Conservation (phyloP, 2,329 filamentous ascomycete genomes). For the Talaromyces sp. region DNA sequence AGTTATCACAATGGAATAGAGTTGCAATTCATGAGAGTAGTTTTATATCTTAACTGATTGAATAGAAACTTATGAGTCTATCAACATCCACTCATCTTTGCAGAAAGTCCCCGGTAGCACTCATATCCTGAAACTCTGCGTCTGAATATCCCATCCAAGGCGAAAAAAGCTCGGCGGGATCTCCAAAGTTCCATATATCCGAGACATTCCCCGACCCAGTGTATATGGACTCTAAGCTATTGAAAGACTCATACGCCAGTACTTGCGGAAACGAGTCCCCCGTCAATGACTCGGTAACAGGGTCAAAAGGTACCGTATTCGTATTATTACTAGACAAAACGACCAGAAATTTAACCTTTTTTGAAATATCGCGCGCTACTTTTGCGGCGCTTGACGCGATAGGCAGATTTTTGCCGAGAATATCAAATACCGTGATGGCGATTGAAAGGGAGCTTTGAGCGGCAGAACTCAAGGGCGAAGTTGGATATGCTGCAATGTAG, state of each 20-base stretch:
- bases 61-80: background rate
- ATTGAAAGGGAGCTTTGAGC: background rate
- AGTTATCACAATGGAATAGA: slow-evolving; percentile 43
- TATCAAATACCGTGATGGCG: slow-evolving; percentile 8
- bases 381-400: slow-evolving; percentile 9
- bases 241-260: background rate
- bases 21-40: background rate
- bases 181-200: background rate
- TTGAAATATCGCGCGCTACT: slow-evolving; percentile 1
- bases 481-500: slow-evolving; percentile 3
- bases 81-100: background rate
- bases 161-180: background rate
- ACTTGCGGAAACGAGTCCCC: background rate
- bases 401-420: slow-evolving; percentile 4
- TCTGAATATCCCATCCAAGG: background rate
- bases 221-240: background rate
- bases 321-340: background rate
- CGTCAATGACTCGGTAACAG: background rate
- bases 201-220: background rate
- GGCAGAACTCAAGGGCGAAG: background rate
- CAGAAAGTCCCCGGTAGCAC: background rate
- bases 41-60: background rate
- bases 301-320: background rate
- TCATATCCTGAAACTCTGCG: background rate
- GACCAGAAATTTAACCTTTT: background rate